phyloP scores from a whole-genome alignment of 2,329 filamentous ascomycete genomes.

The Xylogone sp. region DNA sequence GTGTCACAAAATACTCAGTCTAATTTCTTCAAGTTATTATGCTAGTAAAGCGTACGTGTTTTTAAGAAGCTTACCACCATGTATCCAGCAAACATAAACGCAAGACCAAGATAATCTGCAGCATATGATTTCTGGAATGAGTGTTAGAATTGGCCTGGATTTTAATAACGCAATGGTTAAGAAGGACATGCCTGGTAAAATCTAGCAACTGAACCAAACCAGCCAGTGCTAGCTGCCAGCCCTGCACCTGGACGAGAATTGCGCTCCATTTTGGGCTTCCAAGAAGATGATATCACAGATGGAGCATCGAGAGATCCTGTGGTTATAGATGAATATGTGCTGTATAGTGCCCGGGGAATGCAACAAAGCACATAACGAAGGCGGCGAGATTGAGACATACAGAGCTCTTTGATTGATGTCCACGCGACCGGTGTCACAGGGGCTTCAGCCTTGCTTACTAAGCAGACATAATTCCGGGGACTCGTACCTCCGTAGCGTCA shows the following conservation, averaged over 20 bases:
- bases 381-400: neutral
- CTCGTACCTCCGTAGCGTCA: too few species aligned
- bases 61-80: conserved; percentile 45
- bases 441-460: conserved; percentile 5
- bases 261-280: conserved; percentile 2
- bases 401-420: neutral
- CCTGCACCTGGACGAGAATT: conserved; percentile 13
- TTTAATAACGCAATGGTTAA: neutral
- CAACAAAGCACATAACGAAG: neutral
- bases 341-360: neutral
- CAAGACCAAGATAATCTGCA: conserved; percentile 80
- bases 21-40: conserved; percentile 28
- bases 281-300: neutral
- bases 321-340: neutral
- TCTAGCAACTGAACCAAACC: conserved; percentile 26
- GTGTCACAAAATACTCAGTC: conserved; percentile 67
- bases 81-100: conserved; percentile 65
- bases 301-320: neutral
- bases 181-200: conserved; percentile 26
- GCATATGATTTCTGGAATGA: conserved; percentile 69
- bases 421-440: neutral
- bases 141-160: conserved; percentile 4
- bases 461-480: neutral
- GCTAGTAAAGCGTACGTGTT: neutral
- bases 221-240: conserved; percentile 19